phyloP scores from a whole-genome alignment of 345 rosid genomes.

The Aquilaria malaccensis region DNA sequence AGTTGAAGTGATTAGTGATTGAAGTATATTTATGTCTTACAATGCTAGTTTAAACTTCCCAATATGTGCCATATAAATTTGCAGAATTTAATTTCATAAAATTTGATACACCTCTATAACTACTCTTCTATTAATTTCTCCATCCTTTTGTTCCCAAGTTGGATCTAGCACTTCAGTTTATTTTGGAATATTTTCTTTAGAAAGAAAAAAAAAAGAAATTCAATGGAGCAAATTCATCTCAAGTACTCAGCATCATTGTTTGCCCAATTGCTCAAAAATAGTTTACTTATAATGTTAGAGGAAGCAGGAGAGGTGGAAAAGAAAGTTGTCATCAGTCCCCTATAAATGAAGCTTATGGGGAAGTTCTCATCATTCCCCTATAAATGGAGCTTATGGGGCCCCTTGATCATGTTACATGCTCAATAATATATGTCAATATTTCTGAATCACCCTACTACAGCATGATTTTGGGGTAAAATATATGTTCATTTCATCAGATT shows the following conservation, averaged over 20 bases:
- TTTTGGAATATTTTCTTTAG: no score
- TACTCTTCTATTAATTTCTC: no score
- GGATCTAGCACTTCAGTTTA: no score
- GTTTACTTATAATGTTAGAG: not conserved
- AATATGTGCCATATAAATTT: no score
- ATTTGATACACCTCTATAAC: no score
- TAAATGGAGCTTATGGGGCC: conserved; percentile 8
- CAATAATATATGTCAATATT: no score
- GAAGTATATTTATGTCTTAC: no score
- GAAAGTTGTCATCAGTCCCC: not conserved
- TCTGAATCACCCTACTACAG: no score
- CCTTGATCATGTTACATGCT: not conserved
- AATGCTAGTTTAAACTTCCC: no score
- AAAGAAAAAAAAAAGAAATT: not conserved
- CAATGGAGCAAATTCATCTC: not conserved
- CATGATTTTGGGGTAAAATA: not conserved
- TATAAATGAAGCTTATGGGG: not conserved
- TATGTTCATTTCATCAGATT: not conserved
- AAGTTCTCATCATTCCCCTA: conserved; percentile 1
- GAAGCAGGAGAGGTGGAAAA: not conserved
- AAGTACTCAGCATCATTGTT: conserved; percentile 3
- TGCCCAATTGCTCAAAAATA: conserved; percentile 5
- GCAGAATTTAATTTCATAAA: no score
- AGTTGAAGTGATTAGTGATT: no score
- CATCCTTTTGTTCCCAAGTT: no score